Conservation (phyloP, 2,329 filamentous ascomycete species). For the Coleophoma crateriformis region DNA sequence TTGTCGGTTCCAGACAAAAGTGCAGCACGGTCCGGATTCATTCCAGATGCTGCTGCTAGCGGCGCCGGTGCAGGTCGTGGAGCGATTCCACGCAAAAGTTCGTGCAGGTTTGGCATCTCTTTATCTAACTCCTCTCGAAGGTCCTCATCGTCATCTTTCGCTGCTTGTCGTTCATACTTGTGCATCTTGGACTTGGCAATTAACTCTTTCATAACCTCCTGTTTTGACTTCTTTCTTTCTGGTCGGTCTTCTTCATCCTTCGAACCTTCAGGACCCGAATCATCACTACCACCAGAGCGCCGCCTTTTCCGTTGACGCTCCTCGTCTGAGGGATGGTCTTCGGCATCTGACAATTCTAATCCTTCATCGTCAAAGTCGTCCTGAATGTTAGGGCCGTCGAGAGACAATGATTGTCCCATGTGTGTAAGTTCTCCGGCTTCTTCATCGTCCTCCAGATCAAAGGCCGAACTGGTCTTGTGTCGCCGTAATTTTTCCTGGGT, state of each 20-base stretch:
- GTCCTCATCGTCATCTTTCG: constrained; percentile 91
- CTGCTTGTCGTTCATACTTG: constrained; percentile 89
- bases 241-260: constrained; percentile 53
- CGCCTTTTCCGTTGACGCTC: constrained; percentile 47
- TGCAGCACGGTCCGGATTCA: constrained; percentile 59
- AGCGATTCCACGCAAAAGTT: constrained; percentile 58
- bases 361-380: constrained; percentile 83
- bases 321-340: constrained; percentile 50
- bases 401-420: constrained; percentile 66
- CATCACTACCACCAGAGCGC: constrained; percentile 40
- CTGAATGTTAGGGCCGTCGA: constrained; percentile 45
- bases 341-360: constrained; percentile 50
- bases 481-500: constrained; percentile 78
- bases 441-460: constrained; percentile 85
- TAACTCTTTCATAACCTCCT: constrained; percentile 96
- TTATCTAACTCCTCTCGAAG: constrained; percentile 79
- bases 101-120: constrained; percentile 71
- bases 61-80: constrained; percentile 37
- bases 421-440: constrained; percentile 71
- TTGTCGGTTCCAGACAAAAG: constrained; percentile 56
- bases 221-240: constrained; percentile 87
- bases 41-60: constrained; percentile 33
- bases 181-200: constrained; percentile 95
- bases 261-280: constrained; percentile 43
- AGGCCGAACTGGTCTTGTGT: constrained; percentile 73